Base-by-base conservation (phyloP, 306 rosid genomes). In the Cucurbita ficifolia region DNA sequence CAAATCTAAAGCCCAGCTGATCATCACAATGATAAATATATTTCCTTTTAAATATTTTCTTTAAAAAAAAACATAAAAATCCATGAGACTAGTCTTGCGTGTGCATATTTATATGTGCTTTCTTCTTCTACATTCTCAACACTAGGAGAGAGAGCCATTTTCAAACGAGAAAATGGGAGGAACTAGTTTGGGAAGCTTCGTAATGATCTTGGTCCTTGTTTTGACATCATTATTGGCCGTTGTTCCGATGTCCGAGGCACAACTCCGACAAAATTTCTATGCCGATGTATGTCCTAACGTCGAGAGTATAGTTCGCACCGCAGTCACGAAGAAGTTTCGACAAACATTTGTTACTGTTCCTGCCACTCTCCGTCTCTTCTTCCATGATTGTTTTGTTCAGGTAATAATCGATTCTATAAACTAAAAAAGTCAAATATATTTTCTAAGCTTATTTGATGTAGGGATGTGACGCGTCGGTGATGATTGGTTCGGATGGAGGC, bases 361-460 rank as follows among this genome's bases (percentile, higher is more conserved):
- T 0, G 94, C 88, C 1, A 93, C 98, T 29, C 33, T 93, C 45
- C 97, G 98, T 48, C 97, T 93, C 83, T 89, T 89, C 80, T 94
- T 94, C 86, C 99, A 94, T 3, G 99, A 91, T 69, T 94, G 99
- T 81, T 81, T 89, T 36, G 97, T 94, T 22, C 84, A 83, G 83
- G 99, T 46, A 46, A 45, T 29, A 29, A 29, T 29, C 33, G 33
- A 29, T 29, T 29, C 33, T 29, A 29, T 29, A 29, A 29, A 2
- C 33, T 29, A 29, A 29, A 29, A 29, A 2, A 29, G 2, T 29
- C 33, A 2, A 2, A 29, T 29, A 29, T 29, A 1, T 29, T 29
- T 29, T 29, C 33, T 29, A 29, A 29, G 33, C 2, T 48, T 4
- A 48, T 48, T 48, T 5, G 0, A 51, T 13, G 0, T 76, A 88